phyloP scores from a whole-genome alignment of 495 filamentous ascomycete species.

The Neurospora sp. region DNA sequence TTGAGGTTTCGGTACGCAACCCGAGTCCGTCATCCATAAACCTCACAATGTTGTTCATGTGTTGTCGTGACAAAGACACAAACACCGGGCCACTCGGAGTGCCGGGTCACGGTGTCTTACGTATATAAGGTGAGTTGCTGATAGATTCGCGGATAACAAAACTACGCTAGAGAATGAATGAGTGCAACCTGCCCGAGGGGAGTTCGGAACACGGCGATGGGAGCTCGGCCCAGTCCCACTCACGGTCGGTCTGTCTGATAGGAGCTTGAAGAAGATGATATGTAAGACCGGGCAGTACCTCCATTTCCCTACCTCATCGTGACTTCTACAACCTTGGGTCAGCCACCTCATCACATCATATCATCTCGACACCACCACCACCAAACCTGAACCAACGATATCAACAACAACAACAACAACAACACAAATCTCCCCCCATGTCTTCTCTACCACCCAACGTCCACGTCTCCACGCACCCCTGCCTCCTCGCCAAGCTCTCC shows the following conservation, averaged over 20 bases:
- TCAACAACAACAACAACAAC: neutral
- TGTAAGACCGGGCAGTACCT: neutral
- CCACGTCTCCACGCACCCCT: constrained; percentile 79
- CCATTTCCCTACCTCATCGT: neutral
- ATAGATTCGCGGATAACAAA: neutral
- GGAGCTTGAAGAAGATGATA: neutral
- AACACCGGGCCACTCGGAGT: neutral
- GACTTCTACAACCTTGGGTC: neutral
- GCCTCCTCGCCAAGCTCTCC: constrained; percentile 77
- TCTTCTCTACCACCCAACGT: constrained; percentile 52
- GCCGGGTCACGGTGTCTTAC: neutral
- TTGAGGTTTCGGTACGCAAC: neutral
- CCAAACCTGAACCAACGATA: neutral
- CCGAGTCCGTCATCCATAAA: neutral
- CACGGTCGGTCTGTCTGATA: neutral
- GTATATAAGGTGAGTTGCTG: neutral
- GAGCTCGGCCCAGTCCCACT: neutral
- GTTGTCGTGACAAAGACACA: neutral
- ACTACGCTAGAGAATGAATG: neutral
- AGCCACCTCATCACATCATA: neutral
- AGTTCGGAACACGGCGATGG: neutral
- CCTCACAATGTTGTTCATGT: neutral
- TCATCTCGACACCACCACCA: neutral
- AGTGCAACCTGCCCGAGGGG: neutral
- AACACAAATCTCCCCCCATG: constrained; percentile 13